Base-by-base conservation (phyloP, 306 rosid genomes). In the Lupinus albus region DNA sequence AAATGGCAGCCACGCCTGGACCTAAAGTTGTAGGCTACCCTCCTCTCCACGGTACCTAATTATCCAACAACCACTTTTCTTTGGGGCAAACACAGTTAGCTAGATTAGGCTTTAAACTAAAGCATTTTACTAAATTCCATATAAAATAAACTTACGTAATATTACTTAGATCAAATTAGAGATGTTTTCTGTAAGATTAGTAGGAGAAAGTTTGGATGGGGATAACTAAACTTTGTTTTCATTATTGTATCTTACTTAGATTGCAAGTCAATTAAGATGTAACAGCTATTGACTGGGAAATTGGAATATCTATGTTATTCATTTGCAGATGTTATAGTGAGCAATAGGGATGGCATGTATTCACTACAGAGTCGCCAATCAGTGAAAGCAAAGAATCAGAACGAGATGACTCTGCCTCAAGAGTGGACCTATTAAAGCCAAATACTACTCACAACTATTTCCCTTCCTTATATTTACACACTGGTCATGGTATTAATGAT, bases 391-490 rank as follows among this genome's bases (percentile, higher is more conserved):
- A 45, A 47, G 72, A 68, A 50, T 21, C 70, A 68, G 32, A 79
- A 18, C 56, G 93, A 84, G 47, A 78, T 53, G 70, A 78, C 78
- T 18, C 81, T 91, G 42, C 97, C 97, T 44, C 88, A 74, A 49
- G 97, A 91, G 59, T 91, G 97, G 97, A 91, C 93, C 0, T 91
- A 91, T 61, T 91, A 77, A 87, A 14, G 39, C 17, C 16, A n/a
- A n/a, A n/a, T n/a, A n/a, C n/a, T n/a, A n/a, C n/a, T n/a, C n/a
- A n/a, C n/a, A n/a, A n/a, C n/a, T n/a, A n/a, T n/a, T n/a, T n/a
- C n/a, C n/a, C n/a, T n/a, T n/a, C n/a, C n/a, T n/a, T n/a, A n/a
- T n/a, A n/a, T n/a, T n/a, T n/a, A n/a, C n/a, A n/a, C n/a, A n/a
- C n/a, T n/a, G n/a, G n/a, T n/a, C n/a, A 62, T 44, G 9, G 4